Evolutionary conservation across 768 basidiomycete species (phyloP).

Genomic region (Psilocybe cubensis): DNA sequence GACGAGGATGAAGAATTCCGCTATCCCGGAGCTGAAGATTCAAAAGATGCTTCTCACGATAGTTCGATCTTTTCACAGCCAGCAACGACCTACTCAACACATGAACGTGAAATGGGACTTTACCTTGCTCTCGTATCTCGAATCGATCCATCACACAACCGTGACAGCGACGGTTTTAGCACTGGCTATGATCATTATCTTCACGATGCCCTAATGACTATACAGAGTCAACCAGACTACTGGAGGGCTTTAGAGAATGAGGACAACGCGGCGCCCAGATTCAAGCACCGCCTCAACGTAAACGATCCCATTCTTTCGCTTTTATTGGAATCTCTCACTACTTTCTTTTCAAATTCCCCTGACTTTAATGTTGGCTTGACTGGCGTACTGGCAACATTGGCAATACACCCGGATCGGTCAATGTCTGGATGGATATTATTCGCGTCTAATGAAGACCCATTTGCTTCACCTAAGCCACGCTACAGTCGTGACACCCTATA

Average conservation of each 20-base stretch:
- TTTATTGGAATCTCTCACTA: conserved; percentile 70
- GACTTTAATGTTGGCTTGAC: conserved; percentile 90
- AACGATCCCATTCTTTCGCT: conserved; percentile 76
- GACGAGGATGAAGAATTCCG: conserved; percentile 56
- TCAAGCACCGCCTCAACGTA: conserved; percentile 78
- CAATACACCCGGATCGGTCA: conserved; percentile 84
- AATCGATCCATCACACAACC: conserved; percentile 69
- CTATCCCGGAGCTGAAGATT: conserved; percentile 42
- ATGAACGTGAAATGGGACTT: conserved; percentile 82
- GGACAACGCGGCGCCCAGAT: conserved; percentile 34
- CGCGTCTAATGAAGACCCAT: conserved; percentile 42
- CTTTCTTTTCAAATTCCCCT: conserved; percentile 85
- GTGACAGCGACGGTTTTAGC: conserved; percentile 76
- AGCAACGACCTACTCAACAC: conserved; percentile 75
- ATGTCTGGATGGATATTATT: conserved; percentile 90
- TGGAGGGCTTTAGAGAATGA: conserved; percentile 44
- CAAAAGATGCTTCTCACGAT: conserved; percentile 19
- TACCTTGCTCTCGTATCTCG: conserved; percentile 82
- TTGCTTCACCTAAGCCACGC: conserved; percentile 4
- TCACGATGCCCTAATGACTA: conserved; percentile 68
- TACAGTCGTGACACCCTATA: conserved; percentile 25
- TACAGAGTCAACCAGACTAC: conserved; percentile 69
- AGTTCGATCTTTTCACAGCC: conserved; percentile 59
- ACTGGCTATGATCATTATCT: conserved; percentile 88
- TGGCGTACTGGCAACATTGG: conserved; percentile 77